Evolutionary conservation across 2,329 filamentous ascomycete species (phyloP).

Genomic region (Achaetomium macrosporum): DNA sequence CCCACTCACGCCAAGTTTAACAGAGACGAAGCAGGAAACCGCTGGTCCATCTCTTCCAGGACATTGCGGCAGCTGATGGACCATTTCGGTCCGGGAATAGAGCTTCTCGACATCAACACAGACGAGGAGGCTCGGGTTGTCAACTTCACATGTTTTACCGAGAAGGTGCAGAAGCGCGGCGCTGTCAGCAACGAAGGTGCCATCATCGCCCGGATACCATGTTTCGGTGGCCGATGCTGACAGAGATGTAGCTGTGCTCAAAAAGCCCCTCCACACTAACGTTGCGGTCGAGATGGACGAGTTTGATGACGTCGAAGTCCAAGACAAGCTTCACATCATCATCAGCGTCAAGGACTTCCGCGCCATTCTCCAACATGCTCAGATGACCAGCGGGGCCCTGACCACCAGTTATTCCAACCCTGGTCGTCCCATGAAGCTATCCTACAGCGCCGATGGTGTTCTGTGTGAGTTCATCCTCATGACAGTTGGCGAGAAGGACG

Average conservation of each 20-base stretch:
- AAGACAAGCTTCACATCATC: slow-evolving; percentile 70
- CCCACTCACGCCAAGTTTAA: slow-evolving; percentile 74
- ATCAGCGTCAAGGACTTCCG: slow-evolving; percentile 81
- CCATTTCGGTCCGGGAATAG: slow-evolving; percentile 73
- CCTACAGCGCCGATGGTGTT: slow-evolving; percentile 62
- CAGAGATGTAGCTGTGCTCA: slow-evolving; percentile 56
- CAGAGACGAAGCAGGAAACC: slow-evolving; percentile 57
- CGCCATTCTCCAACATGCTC: slow-evolving; percentile 70
- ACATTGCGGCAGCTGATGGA: slow-evolving; percentile 71
- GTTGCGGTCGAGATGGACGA: slow-evolving; percentile 71
- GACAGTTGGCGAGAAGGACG: slow-evolving; percentile 65
- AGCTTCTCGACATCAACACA: slow-evolving; percentile 72
- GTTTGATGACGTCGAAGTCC: slow-evolving; percentile 68
- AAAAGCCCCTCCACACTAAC: slow-evolving; percentile 74
- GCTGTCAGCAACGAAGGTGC: slow-evolving; percentile 42
- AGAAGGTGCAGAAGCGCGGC: slow-evolving; percentile 63
- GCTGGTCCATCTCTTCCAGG: slow-evolving; percentile 66
- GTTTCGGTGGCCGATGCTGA: slow-evolving; percentile 11
- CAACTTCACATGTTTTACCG: slow-evolving; percentile 76
- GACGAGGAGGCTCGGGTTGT: slow-evolving; percentile 61
- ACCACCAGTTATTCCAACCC: slow-evolving; percentile 66
- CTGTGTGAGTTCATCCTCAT: slow-evolving; percentile 74
- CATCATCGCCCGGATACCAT: background rate
- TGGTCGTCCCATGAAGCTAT: slow-evolving; percentile 65
- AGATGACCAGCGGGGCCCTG: slow-evolving; percentile 60